These are phyloP conservation scores for Phellopilus nigrolimitatus DNA, from an alignment of 1,284 basidiomycete species.

Conservation along the genomic window DNA sequence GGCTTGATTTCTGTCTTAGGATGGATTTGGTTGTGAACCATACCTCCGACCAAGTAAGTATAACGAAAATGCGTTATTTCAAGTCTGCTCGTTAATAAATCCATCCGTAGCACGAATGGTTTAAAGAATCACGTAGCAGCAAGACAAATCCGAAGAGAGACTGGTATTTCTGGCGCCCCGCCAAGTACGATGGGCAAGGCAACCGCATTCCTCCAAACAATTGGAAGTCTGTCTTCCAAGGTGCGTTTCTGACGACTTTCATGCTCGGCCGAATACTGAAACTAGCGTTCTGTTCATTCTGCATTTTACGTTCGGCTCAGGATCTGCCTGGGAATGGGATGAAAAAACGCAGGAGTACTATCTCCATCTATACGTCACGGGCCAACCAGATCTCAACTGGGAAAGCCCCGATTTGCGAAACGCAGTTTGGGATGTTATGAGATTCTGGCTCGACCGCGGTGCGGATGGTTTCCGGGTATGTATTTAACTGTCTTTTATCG, in stretches of 20 bases:
- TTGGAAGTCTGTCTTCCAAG: constrained; percentile 68
- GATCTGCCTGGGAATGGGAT: constrained; percentile 72
- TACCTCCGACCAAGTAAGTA: constrained; percentile 61
- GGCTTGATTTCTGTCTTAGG: constrained; percentile 30
- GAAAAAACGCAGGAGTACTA: constrained; percentile 68
- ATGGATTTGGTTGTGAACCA: constrained; percentile 85
- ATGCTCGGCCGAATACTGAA: too few relatives aligned
- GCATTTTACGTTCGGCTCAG: constrained; percentile 30
- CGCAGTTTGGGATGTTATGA: constrained; percentile 62
- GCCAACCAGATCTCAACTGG: constrained; percentile 82
- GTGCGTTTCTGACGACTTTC: constrained; percentile 29
- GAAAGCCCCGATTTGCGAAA: constrained; percentile 58
- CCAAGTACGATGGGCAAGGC: constrained; percentile 49
- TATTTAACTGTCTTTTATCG: background rate
- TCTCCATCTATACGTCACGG: constrained; percentile 63
- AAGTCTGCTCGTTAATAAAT: too few relatives aligned
- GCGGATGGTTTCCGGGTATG: constrained; percentile 70
- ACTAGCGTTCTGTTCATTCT: background rate
- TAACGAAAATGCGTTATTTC: too few relatives aligned
- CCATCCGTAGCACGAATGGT: constrained; percentile 82
- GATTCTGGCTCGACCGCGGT: constrained; percentile 71
- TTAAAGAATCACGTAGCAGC: constrained; percentile 56
- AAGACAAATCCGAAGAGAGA: constrained; percentile 59
- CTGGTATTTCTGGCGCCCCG: constrained; percentile 75
- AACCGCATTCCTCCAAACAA: constrained; percentile 64